Evolutionary conservation across 2,329 filamentous ascomycete genomes (phyloP).

Genomic region (Monilinia fructicola): DNA sequence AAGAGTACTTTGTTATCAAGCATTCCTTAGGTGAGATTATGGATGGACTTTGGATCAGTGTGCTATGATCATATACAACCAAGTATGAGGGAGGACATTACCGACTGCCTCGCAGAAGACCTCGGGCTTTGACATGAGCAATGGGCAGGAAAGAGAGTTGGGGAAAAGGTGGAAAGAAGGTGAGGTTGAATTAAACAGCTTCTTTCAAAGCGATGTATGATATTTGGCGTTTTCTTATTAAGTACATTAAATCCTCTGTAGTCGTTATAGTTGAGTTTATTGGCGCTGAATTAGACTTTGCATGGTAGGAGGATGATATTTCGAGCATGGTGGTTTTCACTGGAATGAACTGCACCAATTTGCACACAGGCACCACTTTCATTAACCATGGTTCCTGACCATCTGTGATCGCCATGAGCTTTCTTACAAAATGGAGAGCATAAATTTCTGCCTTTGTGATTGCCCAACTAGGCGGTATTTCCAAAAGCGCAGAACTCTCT

Average conservation of each 20-base stretch:
- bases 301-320: background rate
- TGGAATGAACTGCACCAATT: background rate
- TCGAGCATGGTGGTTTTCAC: background rate
- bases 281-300: background rate
- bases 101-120: conserved; percentile 46
- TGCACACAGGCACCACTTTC: too few species aligned
- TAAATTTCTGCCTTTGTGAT: background rate
- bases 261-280: background rate
- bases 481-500: background rate
- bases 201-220: background rate
- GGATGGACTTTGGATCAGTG: conserved; percentile 31
- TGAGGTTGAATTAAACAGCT: background rate
- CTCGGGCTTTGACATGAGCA: conserved; percentile 38
- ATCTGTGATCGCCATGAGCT: background rate
- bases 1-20: conserved; percentile 24
- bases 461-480: background rate
- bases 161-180: conserved; percentile 35
- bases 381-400: background rate
- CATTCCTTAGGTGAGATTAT: conserved; percentile 38
- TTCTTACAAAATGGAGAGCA: background rate
- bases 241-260: background rate
- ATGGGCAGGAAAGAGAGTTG: conserved; percentile 43
- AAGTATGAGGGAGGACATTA: conserved; percentile 46
- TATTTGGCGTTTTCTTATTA: background rate
- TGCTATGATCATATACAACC: conserved; percentile 41